Evolutionary conservation across 768 basidiomycete species (phyloP), one percentile per base, ranked within the genome.

Genomic region (Serendipita sp.): DNA sequence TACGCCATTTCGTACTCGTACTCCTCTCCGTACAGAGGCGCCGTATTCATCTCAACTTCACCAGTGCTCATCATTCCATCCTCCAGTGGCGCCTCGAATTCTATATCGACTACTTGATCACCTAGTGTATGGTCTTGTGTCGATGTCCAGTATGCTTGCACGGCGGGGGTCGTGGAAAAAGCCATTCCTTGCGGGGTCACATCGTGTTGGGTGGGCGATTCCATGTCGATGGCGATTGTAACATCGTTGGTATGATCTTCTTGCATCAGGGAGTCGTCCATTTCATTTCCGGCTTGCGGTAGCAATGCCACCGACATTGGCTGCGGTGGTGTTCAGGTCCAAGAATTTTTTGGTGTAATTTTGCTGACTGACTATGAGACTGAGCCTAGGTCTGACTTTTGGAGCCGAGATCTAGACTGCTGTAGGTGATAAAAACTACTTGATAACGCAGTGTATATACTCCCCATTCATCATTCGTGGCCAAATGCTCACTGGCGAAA

Each of bases 381-480:
- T 38, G 34, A 38, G 34, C 34, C 34, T 38, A 14, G 14, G 34
- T 38, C 34, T 38, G 34, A 38, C 34, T 14, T 14, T n/a, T 7
- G 14, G 34, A 38, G 7, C 34, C 34, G 14, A 7, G 14, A 38
- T 2, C 34, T 38, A 5, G 14, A 38, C 14, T 7, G 5, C 14
- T 38, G 7, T 5, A 14, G 5, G 34, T 14, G 14, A 38, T 14
- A 38, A 14, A 38, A 50, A 7, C 20, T 5, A 5, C 5, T 28
- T 7, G 11, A 50, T 50, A 17, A 20, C 5, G 28, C n/a, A 28
- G 7, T 20, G 45, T 7, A 11, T 22, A 11, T 5, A n/a, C 7
- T n/a, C 20, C 45, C 45, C 28, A 50, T 50, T 20, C 17, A 22
- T 22, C 45, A 2, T n/a, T 28, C 69, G 69, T 34, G 14, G 4